Conservation (phyloP, 2,329 filamentous ascomycete species). For the Apiospora hydei region DNA sequence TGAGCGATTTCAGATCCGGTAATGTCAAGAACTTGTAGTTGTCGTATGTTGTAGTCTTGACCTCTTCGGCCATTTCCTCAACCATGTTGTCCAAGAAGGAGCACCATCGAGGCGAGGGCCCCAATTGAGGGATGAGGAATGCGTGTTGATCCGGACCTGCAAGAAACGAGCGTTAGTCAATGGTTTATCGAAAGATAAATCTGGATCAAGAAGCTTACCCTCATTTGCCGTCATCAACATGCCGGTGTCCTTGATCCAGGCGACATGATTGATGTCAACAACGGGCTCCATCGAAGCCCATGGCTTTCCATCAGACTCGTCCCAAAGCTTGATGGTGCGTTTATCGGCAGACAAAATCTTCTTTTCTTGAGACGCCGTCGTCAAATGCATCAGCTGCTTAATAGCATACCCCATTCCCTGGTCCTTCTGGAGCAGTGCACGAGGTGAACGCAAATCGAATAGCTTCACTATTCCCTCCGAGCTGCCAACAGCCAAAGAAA, state of each 20-base stretch:
- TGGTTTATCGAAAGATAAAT: too few relatives aligned
- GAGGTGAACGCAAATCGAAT: conserved; percentile 89
- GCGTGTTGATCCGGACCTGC: conserved; percentile 61
- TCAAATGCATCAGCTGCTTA: conserved; percentile 79
- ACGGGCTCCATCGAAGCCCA: conserved; percentile 97
- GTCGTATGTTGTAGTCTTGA: conserved; percentile 85
- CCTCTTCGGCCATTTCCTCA: conserved; percentile 95
- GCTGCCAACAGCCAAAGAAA: conserved; percentile 87
- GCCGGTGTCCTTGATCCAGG: conserved; percentile 89
- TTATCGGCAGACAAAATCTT: conserved; percentile 95
- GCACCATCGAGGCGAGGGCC: conserved; percentile 94
- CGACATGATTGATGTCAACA: conserved; percentile 93
- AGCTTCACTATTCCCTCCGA: conserved; percentile 87
- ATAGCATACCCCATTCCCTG: conserved; percentile 96
- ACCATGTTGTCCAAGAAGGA: conserved; percentile 96
- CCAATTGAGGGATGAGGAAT: conserved; percentile 93
- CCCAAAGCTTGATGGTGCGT: conserved; percentile 97
- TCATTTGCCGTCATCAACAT: conserved; percentile 98
- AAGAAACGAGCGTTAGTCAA: conserved; percentile 51
- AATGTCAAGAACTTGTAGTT: conserved; percentile 98
- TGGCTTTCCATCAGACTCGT: conserved; percentile 79
- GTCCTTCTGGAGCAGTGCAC: conserved; percentile 87
- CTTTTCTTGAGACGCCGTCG: conserved; percentile 76
- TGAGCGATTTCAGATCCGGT: conserved; percentile 84
- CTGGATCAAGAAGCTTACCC: conserved; percentile 69